Conservation (phyloP, 2,329 filamentous ascomycete species). For the Curvularia hawaiiensis region DNA sequence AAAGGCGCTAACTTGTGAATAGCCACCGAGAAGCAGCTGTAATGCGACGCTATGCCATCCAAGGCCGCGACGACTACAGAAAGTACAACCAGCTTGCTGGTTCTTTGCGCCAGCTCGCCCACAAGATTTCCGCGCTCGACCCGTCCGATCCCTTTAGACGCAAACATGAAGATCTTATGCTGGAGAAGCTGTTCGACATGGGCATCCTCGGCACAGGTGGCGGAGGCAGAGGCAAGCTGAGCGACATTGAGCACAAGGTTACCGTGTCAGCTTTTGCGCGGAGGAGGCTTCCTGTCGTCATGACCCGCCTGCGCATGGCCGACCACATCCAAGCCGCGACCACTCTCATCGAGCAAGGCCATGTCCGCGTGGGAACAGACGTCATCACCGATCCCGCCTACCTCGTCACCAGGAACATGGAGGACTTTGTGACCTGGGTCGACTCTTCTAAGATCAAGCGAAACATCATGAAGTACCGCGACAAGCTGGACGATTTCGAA, state of each 20-base stretch:
- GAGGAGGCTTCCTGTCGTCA: constrained; percentile 82
- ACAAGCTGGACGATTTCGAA: constrained; percentile 96
- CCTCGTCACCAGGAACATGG: constrained; percentile 84
- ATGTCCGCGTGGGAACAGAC: constrained; percentile 89
- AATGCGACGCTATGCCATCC: constrained; percentile 85
- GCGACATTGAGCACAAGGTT: constrained; percentile 79
- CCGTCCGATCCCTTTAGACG: constrained; percentile 79
- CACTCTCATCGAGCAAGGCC: constrained; percentile 91
- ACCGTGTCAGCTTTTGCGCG: constrained; percentile 90
- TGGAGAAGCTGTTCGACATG: constrained; percentile 93
- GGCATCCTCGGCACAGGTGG: constrained; percentile 78
- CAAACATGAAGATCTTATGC: constrained; percentile 83
- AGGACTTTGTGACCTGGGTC: constrained; percentile 97
- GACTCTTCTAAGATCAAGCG: constrained; percentile 97
- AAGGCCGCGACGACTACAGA: constrained; percentile 80
- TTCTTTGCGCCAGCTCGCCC: constrained; percentile 86
- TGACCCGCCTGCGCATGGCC: constrained; percentile 90
- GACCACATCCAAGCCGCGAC: constrained; percentile 81
- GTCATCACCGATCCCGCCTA: constrained; percentile 90
- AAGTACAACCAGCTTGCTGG: constrained; percentile 54
- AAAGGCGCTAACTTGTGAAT: not conserved
- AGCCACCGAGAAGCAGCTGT: constrained; percentile 79
- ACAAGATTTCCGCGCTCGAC: constrained; percentile 79
- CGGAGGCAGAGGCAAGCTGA: constrained; percentile 63
- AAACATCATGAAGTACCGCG: constrained; percentile 92